Conservation (phyloP, 169 alveolate species). For the Plasmodium ovale region DNA sequence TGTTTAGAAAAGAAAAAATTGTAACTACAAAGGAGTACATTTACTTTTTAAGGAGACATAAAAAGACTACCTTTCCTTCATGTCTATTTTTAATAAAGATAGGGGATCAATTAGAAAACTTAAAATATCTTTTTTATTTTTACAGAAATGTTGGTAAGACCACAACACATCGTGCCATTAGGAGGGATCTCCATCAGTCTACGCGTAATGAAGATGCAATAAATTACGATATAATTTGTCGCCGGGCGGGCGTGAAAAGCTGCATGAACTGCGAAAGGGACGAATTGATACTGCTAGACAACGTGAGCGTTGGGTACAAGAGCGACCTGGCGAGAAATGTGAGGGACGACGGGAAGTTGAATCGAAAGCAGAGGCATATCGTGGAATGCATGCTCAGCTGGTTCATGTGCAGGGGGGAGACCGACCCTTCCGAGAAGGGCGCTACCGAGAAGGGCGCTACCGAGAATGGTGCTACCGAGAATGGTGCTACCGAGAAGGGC, state of each 20-base stretch:
- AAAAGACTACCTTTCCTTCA: slow-evolving; percentile 4
- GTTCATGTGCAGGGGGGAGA: slow-evolving; percentile 9
- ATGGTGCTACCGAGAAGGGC: neutral
- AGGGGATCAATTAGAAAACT: slow-evolving; percentile 16
- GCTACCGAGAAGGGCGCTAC: neutral
- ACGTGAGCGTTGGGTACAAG: neutral
- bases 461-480: neutral
- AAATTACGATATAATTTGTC: neutral
- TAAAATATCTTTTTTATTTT: slow-evolving; percentile 44
- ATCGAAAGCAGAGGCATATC: slow-evolving; percentile 30
- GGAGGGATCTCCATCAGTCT: neutral
- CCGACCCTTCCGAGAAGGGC: neutral
- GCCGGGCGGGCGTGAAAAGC: slow-evolving; percentile 6
- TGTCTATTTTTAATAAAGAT: slow-evolving; percentile 35
- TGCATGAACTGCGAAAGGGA: neutral
- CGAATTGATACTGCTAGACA: neutral
- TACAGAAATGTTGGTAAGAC: neutral
- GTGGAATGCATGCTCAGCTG: slow-evolving; percentile 10
- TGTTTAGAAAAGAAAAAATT: slow-evolving; percentile 14
- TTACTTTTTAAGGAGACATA: slow-evolving; percentile 29
- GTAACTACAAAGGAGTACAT: slow-evolving; percentile 4
- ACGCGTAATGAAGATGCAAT: neutral
- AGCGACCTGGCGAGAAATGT: neutral
- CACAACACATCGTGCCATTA: neutral
- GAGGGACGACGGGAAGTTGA: neutral